Conservation (phyloP, 768 basidiomycete species). For the Termitomyces sp. region DNA sequence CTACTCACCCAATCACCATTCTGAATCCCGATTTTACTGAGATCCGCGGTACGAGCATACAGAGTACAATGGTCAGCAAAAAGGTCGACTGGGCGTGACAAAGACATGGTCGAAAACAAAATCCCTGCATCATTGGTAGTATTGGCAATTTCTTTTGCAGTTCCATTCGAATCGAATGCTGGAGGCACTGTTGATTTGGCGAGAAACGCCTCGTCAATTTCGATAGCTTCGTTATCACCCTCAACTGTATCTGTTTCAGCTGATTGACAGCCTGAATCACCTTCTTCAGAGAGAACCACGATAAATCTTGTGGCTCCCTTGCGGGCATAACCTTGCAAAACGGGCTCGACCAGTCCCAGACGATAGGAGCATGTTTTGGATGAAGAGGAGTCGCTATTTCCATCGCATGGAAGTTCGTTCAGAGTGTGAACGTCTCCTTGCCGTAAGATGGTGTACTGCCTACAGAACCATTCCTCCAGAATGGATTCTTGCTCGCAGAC, state of each 20-base stretch:
- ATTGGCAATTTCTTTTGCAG: conserved; percentile 3
- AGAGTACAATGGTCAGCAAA: conserved; percentile 48
- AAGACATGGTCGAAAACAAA: conserved; percentile 22
- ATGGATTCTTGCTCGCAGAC: conserved; percentile 26
- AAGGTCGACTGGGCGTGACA: conserved; percentile 26
- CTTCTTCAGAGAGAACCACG: conserved; percentile 29
- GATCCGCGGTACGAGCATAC: conserved; percentile 57
- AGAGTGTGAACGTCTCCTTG: conserved; percentile 37
- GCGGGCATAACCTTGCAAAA: conserved; percentile 60
- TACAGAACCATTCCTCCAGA: conserved; percentile 39
- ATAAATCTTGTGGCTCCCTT: conserved; percentile 47
- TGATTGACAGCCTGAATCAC: conserved; percentile 8
- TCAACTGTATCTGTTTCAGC: conserved; percentile 13
- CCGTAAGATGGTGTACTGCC: conserved; percentile 41
- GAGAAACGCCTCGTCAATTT: conserved; percentile 72
- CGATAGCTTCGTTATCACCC: conserved; percentile 38
- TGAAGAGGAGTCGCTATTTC: conserved; percentile 9
- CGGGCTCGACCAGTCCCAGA: conserved; percentile 62
- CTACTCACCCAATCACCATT: conserved; percentile 71
- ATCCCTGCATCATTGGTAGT: conserved; percentile 5
- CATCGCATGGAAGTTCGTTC: conserved; percentile 14
- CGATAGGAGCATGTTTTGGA: conserved; percentile 31
- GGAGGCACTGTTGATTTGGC: conserved; percentile 40
- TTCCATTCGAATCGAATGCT: conserved; percentile 15
- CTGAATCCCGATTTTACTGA: conserved; percentile 60